Evolutionary conservation across 208 protist genomes (phyloP).

Genomic region (Leishmania tarentolae): DNA sequence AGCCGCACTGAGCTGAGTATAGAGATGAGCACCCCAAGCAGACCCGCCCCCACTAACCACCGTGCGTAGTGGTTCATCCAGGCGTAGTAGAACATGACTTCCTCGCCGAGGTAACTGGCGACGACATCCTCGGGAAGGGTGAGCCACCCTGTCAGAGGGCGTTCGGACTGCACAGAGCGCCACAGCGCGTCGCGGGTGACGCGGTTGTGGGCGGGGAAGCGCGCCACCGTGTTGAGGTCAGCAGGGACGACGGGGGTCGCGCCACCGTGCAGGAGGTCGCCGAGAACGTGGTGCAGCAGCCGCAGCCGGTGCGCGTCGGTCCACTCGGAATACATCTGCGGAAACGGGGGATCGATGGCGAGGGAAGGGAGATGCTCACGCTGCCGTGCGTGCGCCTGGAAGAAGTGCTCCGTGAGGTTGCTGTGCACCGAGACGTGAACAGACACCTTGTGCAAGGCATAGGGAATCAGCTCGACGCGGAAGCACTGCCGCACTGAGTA

Average conservation of each 20-base stretch:
- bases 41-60: constrained; percentile 50
- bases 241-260: constrained; percentile 24
- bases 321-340: constrained; percentile 21
- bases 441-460: constrained; percentile 25
- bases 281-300: constrained; percentile 47
- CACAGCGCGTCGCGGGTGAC: constrained; percentile 35
- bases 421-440: constrained; percentile 41
- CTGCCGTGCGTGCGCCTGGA: constrained; percentile 31
- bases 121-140: constrained; percentile 30
- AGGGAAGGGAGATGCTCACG: constrained; percentile 18
- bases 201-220: constrained; percentile 50
- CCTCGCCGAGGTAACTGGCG: constrained; percentile 59
- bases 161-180: constrained; percentile 10
- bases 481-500: constrained; percentile 35
- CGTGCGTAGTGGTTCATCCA: constrained; percentile 79
- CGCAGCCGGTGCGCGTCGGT: constrained; percentile 49
- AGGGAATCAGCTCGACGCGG: constrained; percentile 34
- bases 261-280: constrained; percentile 35
- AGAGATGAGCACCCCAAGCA: constrained; percentile 30
- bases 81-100: constrained; percentile 76
- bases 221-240: constrained; percentile 3
- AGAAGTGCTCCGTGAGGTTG: constrained; percentile 36
- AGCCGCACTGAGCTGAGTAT: constrained; percentile 29
- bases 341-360: constrained; percentile 42
- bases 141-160: constrained; percentile 16